phyloP scores from a whole-genome alignment of 202 grass and related monocot genomes.

The Setaria italica region DNA sequence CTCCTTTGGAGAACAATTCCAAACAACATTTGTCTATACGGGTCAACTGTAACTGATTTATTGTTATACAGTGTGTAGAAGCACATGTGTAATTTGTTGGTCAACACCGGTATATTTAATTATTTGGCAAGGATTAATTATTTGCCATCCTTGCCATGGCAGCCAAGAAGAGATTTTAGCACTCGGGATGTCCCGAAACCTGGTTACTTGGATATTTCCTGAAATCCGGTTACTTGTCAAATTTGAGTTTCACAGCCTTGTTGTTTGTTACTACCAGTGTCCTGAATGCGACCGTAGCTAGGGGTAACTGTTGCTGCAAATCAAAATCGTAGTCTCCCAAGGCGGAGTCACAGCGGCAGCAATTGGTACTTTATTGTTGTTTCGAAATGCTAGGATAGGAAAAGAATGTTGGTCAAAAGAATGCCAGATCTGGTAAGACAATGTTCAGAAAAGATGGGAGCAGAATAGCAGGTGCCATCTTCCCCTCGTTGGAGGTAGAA shows the following conservation, averaged over 20 bases:
- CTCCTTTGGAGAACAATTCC: slow-evolving; percentile 16
- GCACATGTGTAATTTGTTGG: not conserved
- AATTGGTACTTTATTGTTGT: not conserved
- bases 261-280: not conserved
- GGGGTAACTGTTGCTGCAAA: not conserved
- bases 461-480: not conserved
- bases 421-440: not conserved
- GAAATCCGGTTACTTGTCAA: not conserved
- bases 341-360: not conserved
- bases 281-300: not conserved
- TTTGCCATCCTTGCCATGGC: too few relatives aligned
- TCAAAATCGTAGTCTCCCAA: not conserved
- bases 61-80: slow-evolving; percentile 10
- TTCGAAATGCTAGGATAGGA: not conserved
- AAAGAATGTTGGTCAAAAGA: not conserved
- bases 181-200: not conserved
- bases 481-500: not conserved
- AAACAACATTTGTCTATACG: slow-evolving; percentile 13
- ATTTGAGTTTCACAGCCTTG: not conserved
- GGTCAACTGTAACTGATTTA: not conserved
- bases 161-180: not conserved
- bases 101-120: not conserved
- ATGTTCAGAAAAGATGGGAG: not conserved
- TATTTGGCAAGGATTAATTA: too few relatives aligned
- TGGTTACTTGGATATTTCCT: not conserved